Conservation (phyloP, 257 asterid species). For the Scutellaria minor region DNA sequence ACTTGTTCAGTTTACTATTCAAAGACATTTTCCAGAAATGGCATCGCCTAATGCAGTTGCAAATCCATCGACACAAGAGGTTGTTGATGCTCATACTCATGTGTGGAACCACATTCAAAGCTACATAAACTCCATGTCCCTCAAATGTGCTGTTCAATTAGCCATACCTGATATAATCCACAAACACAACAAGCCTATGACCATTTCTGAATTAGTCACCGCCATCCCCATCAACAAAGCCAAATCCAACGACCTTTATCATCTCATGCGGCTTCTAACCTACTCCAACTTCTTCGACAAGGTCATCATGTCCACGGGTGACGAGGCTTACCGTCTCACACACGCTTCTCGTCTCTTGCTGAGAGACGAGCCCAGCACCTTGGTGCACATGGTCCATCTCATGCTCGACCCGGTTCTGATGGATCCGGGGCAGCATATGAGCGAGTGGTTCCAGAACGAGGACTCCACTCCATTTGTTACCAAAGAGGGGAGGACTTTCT, state of each 20-base stretch:
- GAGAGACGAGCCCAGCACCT: neutral
- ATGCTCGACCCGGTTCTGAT: neutral
- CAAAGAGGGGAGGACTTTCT: neutral
- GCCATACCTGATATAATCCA: constrained; percentile 24
- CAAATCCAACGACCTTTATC: constrained; percentile 9
- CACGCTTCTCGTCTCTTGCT: neutral
- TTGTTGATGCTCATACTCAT: constrained; percentile 9
- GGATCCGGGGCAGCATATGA: constrained; percentile 3
- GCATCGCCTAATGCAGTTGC: neutral
- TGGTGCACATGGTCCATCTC: neutral
- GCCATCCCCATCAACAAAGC: constrained; percentile 20
- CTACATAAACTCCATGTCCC: constrained; percentile 13
- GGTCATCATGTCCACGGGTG: neutral
- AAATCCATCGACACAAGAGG: neutral
- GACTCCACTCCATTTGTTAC: neutral
- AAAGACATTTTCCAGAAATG: too few relatives aligned
- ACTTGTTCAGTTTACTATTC: too few relatives aligned
- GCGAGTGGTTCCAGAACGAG: constrained; percentile 19
- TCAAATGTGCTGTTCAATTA: constrained; percentile 22
- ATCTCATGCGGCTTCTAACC: constrained; percentile 16
- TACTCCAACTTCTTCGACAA: constrained; percentile 1
- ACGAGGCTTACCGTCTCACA: constrained; percentile 14
- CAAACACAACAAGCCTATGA: constrained; percentile 3
- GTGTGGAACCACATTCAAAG: constrained; percentile 7
- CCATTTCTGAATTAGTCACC: neutral